These are phyloP conservation scores for Ascomycota sp. DNA, from an alignment of 2,329 filamentous ascomycete genomes.

Conservation along the genomic window DNA sequence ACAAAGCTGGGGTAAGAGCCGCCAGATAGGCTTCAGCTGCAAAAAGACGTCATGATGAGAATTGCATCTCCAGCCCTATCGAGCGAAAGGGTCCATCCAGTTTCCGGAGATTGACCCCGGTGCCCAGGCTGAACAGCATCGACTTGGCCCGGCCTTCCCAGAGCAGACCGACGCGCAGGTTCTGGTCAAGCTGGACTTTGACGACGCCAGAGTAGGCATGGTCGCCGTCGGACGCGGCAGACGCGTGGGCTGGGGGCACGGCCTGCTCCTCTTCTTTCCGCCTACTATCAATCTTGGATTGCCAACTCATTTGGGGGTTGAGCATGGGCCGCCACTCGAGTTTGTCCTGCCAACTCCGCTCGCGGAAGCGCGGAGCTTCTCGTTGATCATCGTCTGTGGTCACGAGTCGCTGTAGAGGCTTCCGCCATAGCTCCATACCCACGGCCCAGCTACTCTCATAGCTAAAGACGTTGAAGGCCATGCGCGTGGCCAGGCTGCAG, in stretches of 20 bases:
- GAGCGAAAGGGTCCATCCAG: slow-evolving; percentile 59
- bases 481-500: slow-evolving; percentile 69
- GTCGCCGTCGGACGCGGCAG: slow-evolving; percentile 22
- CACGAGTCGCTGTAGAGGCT: slow-evolving; percentile 21
- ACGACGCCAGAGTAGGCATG: slow-evolving; percentile 67
- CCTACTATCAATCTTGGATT: too few species aligned
- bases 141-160: slow-evolving; percentile 93
- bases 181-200: slow-evolving; percentile 78
- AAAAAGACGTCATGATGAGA: slow-evolving; percentile 57
- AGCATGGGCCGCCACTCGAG: slow-evolving; percentile 27
- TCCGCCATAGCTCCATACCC: slow-evolving; percentile 83
- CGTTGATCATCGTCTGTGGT: slow-evolving; percentile 13
- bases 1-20: too few species aligned
- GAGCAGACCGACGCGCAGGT: slow-evolving; percentile 63
- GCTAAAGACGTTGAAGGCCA: slow-evolving; percentile 96
- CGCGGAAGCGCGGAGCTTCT: not conserved
- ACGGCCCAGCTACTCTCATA: slow-evolving; percentile 90
- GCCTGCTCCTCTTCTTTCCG: not conserved
- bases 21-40: too few species aligned
- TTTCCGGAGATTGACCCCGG: slow-evolving; percentile 60
- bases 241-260: too few species aligned
- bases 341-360: slow-evolving; percentile 30
- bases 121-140: slow-evolving; percentile 75
- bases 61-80: slow-evolving; percentile 62
- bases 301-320: too few species aligned